Evolutionary conservation across 768 basidiomycete genomes (phyloP).

Genomic region (Udeniomyces megalosporus): DNA sequence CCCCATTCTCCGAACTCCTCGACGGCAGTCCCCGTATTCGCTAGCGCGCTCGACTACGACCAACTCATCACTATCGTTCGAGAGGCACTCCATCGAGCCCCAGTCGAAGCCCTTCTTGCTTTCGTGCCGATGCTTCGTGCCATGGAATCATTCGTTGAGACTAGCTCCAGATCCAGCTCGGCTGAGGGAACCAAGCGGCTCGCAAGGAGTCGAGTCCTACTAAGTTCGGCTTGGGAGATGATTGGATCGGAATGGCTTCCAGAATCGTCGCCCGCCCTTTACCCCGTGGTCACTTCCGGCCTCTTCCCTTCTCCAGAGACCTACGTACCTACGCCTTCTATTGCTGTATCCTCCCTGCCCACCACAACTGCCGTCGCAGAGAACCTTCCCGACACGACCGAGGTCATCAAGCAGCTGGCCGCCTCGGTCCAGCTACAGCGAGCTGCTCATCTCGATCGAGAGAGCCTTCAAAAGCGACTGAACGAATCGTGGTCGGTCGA

Average conservation of each 20-base stretch:
- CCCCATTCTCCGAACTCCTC: background rate
- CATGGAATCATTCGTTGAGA: background rate
- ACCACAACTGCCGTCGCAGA: too few species aligned
- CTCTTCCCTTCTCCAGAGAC: too few species aligned
- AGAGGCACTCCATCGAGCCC: background rate
- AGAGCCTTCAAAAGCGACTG: background rate
- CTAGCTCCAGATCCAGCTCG: background rate
- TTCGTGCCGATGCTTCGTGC: background rate
- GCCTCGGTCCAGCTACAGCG: background rate
- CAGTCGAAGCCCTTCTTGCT: background rate
- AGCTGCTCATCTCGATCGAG: background rate
- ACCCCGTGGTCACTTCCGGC: too few species aligned
- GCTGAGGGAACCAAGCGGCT: background rate
- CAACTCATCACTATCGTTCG: background rate
- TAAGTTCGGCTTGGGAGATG: background rate
- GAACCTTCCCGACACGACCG: too few species aligned
- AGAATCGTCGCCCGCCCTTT: background rate
- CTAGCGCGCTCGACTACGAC: background rate
- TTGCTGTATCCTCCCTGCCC: too few species aligned
- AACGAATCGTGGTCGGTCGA: conserved; percentile 1
- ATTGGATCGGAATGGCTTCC: background rate
- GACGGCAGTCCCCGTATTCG: background rate
- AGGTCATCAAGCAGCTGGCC: background rate
- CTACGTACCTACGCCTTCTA: too few species aligned
- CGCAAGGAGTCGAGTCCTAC: background rate